Conservation (phyloP, 805 yeast genomes). For the Yamadazyma ubonensis region DNA sequence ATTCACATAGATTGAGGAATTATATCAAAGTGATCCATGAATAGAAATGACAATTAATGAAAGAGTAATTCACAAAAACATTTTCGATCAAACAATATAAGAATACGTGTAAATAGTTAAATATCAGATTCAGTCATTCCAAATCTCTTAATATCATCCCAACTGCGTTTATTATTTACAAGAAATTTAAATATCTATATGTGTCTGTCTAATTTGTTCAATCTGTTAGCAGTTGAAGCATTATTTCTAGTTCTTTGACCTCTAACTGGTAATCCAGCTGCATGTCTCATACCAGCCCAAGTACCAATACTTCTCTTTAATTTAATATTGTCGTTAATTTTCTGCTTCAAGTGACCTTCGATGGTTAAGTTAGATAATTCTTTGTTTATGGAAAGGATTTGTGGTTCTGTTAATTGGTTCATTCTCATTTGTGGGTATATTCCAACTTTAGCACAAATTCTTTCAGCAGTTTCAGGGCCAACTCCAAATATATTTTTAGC, state of each 20-base stretch:
- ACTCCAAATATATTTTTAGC: constrained; percentile 83
- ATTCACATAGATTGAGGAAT: too few species aligned
- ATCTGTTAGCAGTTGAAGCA: constrained; percentile 83
- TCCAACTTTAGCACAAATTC: constrained; percentile 83
- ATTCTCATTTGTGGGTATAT: constrained; percentile 92
- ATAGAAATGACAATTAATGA: too few species aligned
- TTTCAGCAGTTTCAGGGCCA: constrained; percentile 70
- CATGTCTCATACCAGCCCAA: constrained; percentile 87
- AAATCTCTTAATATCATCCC: too few species aligned
- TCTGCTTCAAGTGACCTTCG: constrained; percentile 75
- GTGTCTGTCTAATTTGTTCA: constrained; percentile 71
- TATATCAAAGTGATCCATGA: too few species aligned
- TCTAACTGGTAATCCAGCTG: constrained; percentile 59
- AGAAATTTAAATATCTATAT: constrained; percentile 4
- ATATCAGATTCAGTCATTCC: too few species aligned
- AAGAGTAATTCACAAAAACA: too few species aligned
- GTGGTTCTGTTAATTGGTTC: constrained; percentile 89
- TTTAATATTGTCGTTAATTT: constrained; percentile 72
- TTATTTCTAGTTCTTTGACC: constrained; percentile 94
- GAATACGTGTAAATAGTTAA: background rate
- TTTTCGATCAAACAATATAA: background rate
- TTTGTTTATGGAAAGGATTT: constrained; percentile 79
- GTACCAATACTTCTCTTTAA: constrained; percentile 80
- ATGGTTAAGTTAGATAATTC: constrained; percentile 81
- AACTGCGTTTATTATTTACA: constrained; percentile 9